phyloP scores from a whole-genome alignment of 179 eudicot genomes.

The Monotropa hypopitys region DNA sequence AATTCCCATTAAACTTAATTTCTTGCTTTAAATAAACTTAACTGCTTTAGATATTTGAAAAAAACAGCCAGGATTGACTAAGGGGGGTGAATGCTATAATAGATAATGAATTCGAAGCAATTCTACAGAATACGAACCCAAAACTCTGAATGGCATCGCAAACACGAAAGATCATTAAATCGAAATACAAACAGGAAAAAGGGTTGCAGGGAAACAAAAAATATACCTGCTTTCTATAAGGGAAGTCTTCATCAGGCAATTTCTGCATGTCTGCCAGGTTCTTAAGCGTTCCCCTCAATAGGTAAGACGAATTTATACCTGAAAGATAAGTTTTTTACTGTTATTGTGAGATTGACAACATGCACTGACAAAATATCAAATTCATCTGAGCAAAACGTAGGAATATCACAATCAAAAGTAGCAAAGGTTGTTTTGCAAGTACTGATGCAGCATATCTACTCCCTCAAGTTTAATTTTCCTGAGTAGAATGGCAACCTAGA shows the following conservation, averaged over 20 bases:
- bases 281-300: slow-evolving; percentile 47
- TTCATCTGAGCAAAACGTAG: neutral
- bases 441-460: neutral
- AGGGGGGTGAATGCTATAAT: neutral
- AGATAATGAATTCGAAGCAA: neutral
- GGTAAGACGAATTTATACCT: slow-evolving; percentile 50
- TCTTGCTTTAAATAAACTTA: neutral
- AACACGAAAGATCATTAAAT: neutral
- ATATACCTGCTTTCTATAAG: slow-evolving; percentile 66
- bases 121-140: neutral
- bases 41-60: neutral
- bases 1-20: neutral
- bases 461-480: neutral
- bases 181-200: neutral
- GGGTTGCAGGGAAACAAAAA: neutral
- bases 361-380: neutral
- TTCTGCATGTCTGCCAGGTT: slow-evolving; percentile 69
- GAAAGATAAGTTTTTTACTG: slow-evolving; percentile 8
- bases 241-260: slow-evolving; percentile 69
- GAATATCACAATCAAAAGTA: neutral
- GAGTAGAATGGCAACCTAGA: neutral
- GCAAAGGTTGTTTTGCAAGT: neutral
- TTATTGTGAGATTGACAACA: neutral
- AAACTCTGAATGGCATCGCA: neutral
- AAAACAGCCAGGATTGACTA: neutral